phyloP scores from a whole-genome alignment of 257 asterid species.

The Solanum stenotomum region DNA sequence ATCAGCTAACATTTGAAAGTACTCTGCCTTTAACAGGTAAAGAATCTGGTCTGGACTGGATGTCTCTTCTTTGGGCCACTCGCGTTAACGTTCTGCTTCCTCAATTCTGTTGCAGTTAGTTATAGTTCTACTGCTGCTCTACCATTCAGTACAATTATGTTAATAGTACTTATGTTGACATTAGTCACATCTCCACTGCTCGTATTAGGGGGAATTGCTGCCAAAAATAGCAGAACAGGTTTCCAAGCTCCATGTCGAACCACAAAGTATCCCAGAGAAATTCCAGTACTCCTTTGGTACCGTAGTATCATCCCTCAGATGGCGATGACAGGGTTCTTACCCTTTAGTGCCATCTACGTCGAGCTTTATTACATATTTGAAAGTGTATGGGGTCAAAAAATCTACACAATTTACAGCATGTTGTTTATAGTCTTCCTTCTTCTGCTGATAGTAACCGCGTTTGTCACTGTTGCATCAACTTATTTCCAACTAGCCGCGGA shows the following conservation, averaged over 20 bases:
- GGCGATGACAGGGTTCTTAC: constrained; percentile 17
- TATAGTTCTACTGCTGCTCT: constrained; percentile 15
- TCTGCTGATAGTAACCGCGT: constrained; percentile 9
- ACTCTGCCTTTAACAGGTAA: constrained; percentile 8
- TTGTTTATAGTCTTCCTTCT: constrained; percentile 13
- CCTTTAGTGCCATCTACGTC: constrained; percentile 11
- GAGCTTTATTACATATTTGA: constrained; percentile 18
- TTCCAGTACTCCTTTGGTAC: constrained; percentile 21
- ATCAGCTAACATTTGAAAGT: background rate
- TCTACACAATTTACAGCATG: constrained; percentile 10
- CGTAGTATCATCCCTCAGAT: constrained; percentile 14
- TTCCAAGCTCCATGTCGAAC: constrained; percentile 24
- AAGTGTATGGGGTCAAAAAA: constrained; percentile 19
- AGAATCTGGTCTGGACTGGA: constrained; percentile 15
- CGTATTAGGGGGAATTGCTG: constrained; percentile 16
- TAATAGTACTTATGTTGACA: constrained; percentile 12
- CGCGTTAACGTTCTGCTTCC: constrained; percentile 13
- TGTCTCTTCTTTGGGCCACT: constrained; percentile 16
- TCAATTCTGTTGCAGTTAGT: constrained; percentile 15
- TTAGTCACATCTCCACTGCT: constrained; percentile 10
- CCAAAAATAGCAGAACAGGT: constrained; percentile 7
- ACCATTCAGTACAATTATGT: constrained; percentile 3
- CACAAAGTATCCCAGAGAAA: constrained; percentile 18
- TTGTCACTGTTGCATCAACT: constrained; percentile 16
- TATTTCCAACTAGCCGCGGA: constrained; percentile 27